Conservation (phyloP, 257 asterid genomes). For the Galeopsis tetrahit region DNA sequence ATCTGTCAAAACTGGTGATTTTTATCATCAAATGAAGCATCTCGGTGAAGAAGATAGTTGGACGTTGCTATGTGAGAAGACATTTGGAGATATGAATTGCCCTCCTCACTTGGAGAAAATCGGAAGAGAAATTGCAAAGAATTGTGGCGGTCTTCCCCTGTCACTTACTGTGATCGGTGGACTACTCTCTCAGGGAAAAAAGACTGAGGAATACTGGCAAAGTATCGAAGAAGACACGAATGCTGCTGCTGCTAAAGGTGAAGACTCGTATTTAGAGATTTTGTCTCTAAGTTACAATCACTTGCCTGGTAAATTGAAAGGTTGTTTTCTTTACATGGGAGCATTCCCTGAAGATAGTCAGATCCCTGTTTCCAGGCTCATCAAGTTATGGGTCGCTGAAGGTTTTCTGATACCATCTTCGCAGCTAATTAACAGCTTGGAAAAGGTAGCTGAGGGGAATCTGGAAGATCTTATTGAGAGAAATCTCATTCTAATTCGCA, state of each 20-base stretch:
- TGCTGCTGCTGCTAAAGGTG: constrained; percentile 7
- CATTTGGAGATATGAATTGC: background rate
- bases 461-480: background rate
- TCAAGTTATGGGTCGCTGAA: constrained; percentile 23
- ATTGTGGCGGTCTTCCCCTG: constrained; percentile 41
- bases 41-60: constrained; percentile 24
- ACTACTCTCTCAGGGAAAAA: background rate
- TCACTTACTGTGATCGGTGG: constrained; percentile 26
- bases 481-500: background rate
- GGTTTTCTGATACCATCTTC: constrained; percentile 27
- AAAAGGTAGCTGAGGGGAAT: background rate
- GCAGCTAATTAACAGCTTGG: background rate
- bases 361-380: constrained; percentile 5
- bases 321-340: constrained; percentile 37
- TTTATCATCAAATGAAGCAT: background rate
- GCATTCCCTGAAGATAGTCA: constrained; percentile 24
- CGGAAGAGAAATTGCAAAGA: constrained; percentile 20
- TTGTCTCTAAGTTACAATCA: constrained; percentile 34
- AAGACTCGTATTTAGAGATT: background rate
- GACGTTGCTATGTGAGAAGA: constrained; percentile 14
- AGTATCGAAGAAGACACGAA: background rate
- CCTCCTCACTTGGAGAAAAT: constrained; percentile 8
- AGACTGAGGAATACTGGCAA: constrained; percentile 24
- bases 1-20: background rate
- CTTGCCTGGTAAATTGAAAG: constrained; percentile 12